Evolutionary conservation across 176 grass and related monocot species (phyloP), one percentile per base, ranked within the genome.

Genomic region (Oryza glaberrima): DNA sequence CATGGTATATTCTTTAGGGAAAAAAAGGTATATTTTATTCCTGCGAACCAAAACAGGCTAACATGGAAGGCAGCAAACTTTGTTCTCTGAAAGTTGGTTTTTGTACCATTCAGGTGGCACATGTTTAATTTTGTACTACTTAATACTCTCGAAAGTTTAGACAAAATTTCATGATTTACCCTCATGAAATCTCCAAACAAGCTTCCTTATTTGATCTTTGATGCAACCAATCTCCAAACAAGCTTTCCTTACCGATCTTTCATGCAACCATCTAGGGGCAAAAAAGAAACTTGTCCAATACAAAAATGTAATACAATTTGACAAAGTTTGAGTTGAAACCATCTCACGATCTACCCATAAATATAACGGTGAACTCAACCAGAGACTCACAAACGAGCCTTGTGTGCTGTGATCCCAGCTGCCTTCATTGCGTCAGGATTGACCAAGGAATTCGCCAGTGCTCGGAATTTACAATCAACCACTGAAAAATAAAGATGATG

Each of bases 371-470:
- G 6, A 41, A 56, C 70, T 47, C 3, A 40, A 26, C 51, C 0
- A 0, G 68, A 36, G 48, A 67, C n/a, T 87, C 89, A 87, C 43
- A 84, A 75, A 70, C 89, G 81, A 87, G 81, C 9, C 34, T 77
- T 46, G 65, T 7, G 25, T 61, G 22, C 17, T 78, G 83, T 32
- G 3, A 17, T 63, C 11, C 22, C 49, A 43, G 44, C 34, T 85
- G 47, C 49, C 48, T 72, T 91, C 52, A 28, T 13, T 32, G 14
- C 52, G 1, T 75, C 76, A 87, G 32, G 65, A 11, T 81, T 84
- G 34, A 81, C 81, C 81, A 87, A 70, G 1, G 70, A 87, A 70
- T 30, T 80, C 76, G 89, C 77, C 32, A 84, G 35, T 4, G 41
- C 76, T 54, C 70, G 70, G 81, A 87, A 91, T 77, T 84, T 84